Percentiles rank a stretch among this genome's conserved stretches.
Conservation (phyloP, 2,329 filamentous ascomycete species). For the Phaeophleospora eucalypticola region DNA sequence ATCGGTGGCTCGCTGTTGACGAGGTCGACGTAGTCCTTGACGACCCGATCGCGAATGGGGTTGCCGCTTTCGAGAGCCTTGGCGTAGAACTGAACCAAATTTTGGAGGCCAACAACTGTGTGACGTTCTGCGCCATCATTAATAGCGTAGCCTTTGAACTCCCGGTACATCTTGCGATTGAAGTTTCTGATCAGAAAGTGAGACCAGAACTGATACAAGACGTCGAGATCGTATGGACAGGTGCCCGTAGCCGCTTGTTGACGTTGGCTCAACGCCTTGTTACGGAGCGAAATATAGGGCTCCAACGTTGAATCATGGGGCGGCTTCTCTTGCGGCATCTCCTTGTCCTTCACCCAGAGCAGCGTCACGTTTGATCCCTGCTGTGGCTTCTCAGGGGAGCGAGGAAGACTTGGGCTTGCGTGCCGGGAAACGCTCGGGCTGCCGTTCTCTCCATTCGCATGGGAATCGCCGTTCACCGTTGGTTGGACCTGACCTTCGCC, state of each 20-base stretch:
- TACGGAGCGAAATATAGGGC: constrained; percentile 47
- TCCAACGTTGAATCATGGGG: constrained; percentile 45
- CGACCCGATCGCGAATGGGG: constrained; percentile 51
- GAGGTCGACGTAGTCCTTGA: constrained; percentile 53
- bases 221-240: constrained; percentile 57
- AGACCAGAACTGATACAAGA: constrained; percentile 71
- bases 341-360: constrained; percentile 51
- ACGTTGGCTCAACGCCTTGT: constrained; percentile 49
- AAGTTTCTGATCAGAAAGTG: constrained; percentile 70
- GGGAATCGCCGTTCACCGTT: constrained; percentile 34
- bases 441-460: constrained; percentile 23
- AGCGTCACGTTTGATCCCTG: constrained; percentile 29
- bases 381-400: constrained; percentile 16
- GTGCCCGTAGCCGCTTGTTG: constrained; percentile 40
- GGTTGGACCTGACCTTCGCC: constrained; percentile 34
- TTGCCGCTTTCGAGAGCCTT: constrained; percentile 51
- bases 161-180: constrained; percentile 69
- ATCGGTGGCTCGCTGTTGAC: constrained; percentile 46
- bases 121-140: constrained; percentile 56
- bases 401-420: constrained; percentile 16
- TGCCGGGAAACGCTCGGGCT: constrained; percentile 12
- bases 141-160: constrained; percentile 64
- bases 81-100: constrained; percentile 63
- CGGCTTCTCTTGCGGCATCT: constrained; percentile 40
- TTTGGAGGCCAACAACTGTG: constrained; percentile 55